These are phyloP conservation scores for Straminergon stramineum DNA, from an alignment of 225 moss, liverwort and hornwort species.

Conservation along the genomic window DNA sequence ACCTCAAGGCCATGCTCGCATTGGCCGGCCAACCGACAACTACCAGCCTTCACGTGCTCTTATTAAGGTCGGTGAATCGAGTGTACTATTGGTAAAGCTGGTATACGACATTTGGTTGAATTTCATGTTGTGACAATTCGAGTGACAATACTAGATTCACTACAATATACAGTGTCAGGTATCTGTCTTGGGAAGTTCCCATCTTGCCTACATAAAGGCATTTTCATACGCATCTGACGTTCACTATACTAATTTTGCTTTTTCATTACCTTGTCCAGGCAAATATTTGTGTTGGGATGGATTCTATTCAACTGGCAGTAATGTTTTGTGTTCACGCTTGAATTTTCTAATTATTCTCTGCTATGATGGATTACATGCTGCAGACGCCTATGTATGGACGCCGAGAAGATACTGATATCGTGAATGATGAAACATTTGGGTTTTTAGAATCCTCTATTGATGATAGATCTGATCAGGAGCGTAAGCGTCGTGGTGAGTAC, in stretches of 20 bases:
- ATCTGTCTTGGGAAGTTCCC: background rate
- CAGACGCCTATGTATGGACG: conserved; percentile 72
- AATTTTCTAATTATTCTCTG: background rate
- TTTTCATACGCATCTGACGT: background rate
- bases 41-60: conserved; percentile 44
- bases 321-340: background rate
- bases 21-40: conserved; percentile 27
- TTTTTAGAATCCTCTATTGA: conserved; percentile 55
- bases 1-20: conserved; percentile 31
- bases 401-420: conserved; percentile 84
- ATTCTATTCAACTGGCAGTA: background rate
- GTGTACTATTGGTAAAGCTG: background rate
- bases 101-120: background rate
- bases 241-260: background rate
- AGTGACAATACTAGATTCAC: background rate
- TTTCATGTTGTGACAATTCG: background rate
- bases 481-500: conserved; percentile 84
- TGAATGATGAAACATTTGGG: conserved; percentile 97
- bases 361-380: background rate
- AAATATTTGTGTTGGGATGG: background rate
- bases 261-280: background rate
- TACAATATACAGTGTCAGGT: background rate
- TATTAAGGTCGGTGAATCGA: conserved; percentile 24
- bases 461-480: conserved; percentile 86
- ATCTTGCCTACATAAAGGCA: background rate